Percentiles rank a stretch among this genome's conserved stretches.
phyloP scores from a whole-genome alignment of 768 basidiomycete genomes.

The Trametes elegans region DNA sequence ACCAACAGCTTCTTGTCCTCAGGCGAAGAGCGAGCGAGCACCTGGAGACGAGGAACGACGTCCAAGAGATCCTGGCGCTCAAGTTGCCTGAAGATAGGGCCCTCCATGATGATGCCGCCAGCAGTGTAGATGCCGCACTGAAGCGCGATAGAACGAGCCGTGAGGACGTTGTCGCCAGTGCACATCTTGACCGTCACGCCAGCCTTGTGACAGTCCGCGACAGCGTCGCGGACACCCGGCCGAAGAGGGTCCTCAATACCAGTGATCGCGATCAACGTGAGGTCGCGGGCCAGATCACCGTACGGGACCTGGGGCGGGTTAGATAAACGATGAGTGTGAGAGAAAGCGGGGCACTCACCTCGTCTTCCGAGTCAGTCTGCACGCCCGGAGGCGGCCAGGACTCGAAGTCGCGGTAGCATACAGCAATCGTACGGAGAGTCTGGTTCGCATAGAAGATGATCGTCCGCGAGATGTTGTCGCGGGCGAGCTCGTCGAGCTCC shows the following conservation, averaged over 20 bases:
- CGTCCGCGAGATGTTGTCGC: constrained; percentile 84
- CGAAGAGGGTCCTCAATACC: constrained; percentile 98
- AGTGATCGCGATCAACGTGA: constrained; percentile 86
- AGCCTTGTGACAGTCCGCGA: constrained; percentile 81
- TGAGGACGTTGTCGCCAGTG: constrained; percentile 95
- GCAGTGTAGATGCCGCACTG: constrained; percentile 95
- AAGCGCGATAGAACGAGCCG: constrained; percentile 91
- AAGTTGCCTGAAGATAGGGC: constrained; percentile 87
- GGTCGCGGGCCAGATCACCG: constrained; percentile 61
- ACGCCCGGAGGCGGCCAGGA: constrained; percentile 75
- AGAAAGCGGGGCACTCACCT: constrained; percentile 41
- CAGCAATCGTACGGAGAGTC: constrained; percentile 87
- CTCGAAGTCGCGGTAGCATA: constrained; percentile 88
- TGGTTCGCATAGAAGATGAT: constrained; percentile 99
- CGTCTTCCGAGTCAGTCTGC: constrained; percentile 42
- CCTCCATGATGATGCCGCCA: constrained; percentile 98
- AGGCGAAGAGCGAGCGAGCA: constrained; percentile 95
- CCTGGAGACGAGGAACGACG: constrained; percentile 89
- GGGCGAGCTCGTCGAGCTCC: constrained; percentile 62
- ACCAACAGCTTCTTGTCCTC: constrained; percentile 96
- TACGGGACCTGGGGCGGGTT: constrained; percentile 53
- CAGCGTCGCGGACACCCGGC: constrained; percentile 84
- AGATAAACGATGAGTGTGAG: not conserved
- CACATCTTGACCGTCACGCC: constrained; percentile 98
- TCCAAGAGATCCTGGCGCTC: constrained; percentile 67